Evolutionary conservation across 805 yeast species (phyloP), one percentile per base, ranked within the genome.

Genomic region (Kuraishia molischiana): DNA sequence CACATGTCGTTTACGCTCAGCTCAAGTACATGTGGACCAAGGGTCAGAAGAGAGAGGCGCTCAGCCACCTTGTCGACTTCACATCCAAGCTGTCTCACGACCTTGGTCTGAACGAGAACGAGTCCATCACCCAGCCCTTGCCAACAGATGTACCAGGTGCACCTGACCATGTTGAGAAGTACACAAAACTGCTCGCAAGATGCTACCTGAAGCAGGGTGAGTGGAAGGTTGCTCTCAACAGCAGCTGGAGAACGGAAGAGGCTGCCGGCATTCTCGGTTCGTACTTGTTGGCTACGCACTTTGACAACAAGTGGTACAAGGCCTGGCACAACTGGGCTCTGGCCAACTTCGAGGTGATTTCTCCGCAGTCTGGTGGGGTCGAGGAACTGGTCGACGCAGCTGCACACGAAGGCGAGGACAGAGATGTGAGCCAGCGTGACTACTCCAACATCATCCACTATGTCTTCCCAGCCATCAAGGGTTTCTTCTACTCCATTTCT

Each of bases 251-350:
- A 42, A 69, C 77, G 8, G 83, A 79, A 43, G 74, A 73, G 41
- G 57, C 65, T 5, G 89, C 86, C 32, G 82, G 89, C 1, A 86
- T 92, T 45, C 62, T 92, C 41, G 95, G 97, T 10, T 87, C 97
- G 0, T 92, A 85, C 54, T 63, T 92, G 39, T 66, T 92, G 45
- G 97, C 98, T 0, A 90, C 98, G 0, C 96, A 89, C 54, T 90
- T 92, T 58, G 97, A 92, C 54, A 69, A 74, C 26, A 72, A 74
- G 19, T 92, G 98, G 96, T 92, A 92, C 52, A 92, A 94, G 53
- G 98, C 97, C 14, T 94, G 98, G 98, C 99, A 92, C 56, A 90
- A 87, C 53, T 92, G 99, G 99, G 98, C 98, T 0, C 66, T 94
- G 52, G 97, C 97, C 1, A 92, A 94, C 58, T 92, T 89, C 54